Evolutionary conservation across 495 filamentous ascomycete genomes (phyloP).

Genomic region (Polyplosphaeria fusca): DNA sequence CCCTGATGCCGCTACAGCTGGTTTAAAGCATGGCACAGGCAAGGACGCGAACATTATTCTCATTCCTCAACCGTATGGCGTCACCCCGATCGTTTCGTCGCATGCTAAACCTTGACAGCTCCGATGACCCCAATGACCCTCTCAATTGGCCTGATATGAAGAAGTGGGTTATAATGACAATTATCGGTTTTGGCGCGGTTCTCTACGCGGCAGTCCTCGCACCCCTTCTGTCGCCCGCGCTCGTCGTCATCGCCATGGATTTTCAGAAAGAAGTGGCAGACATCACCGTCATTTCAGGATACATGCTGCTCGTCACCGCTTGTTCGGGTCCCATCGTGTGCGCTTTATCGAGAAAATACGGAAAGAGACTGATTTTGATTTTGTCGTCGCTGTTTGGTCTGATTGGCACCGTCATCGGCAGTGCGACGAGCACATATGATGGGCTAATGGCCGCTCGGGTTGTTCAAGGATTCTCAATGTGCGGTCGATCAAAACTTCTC

Average conservation of each 20-base stretch:
- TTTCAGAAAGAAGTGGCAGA: conserved; percentile 21
- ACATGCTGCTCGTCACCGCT: conserved; percentile 28
- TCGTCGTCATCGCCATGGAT: conserved; percentile 27
- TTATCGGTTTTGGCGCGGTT: conserved; percentile 13
- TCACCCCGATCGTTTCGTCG: background rate
- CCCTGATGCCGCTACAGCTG: background rate
- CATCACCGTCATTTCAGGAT: conserved; percentile 27
- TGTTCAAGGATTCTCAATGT: conserved; percentile 29
- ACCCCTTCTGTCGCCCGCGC: conserved; percentile 22
- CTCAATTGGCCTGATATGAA: conserved; percentile 27
- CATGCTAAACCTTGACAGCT: background rate
- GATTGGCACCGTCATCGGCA: conserved; percentile 26
- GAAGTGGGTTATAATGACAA: conserved; percentile 18
- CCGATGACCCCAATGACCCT: conserved; percentile 32
- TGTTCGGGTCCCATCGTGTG: conserved; percentile 23
- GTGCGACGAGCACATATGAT: conserved; percentile 20
- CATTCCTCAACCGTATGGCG: conserved; percentile 24
- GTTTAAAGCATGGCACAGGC: conserved; percentile 28
- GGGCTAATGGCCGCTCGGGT: conserved; percentile 22
- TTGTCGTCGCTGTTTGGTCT: conserved; percentile 20
- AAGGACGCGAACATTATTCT: conserved; percentile 29
- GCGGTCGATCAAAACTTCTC: background rate
- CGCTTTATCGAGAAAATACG: conserved; percentile 27
- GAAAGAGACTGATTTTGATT: conserved; percentile 23
- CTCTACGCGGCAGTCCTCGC: conserved; percentile 23